phyloP scores from a whole-genome alignment of 2,329 filamentous ascomycete genomes.

The Neonectria punicea region DNA sequence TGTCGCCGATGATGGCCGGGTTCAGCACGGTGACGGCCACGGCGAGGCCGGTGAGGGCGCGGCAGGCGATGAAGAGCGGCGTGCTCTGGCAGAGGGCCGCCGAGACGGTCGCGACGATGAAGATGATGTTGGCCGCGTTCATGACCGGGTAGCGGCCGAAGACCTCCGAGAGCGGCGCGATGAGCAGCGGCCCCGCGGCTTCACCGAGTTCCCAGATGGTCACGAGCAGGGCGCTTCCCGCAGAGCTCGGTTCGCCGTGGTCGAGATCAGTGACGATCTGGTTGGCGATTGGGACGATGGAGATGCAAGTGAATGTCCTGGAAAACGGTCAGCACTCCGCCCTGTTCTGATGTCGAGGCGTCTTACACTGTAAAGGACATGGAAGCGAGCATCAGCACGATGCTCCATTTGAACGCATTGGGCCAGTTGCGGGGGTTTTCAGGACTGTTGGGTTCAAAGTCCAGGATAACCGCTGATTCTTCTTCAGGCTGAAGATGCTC shows the following conservation, averaged over 20 bases:
- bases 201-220: slow-evolving; percentile 78
- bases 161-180: slow-evolving; percentile 71
- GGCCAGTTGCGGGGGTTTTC: slow-evolving; percentile 65
- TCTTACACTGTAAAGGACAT: slow-evolving; percentile 67
- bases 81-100: slow-evolving; percentile 58
- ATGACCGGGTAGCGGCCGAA: slow-evolving; percentile 67
- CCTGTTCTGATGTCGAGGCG: background rate
- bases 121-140: slow-evolving; percentile 62
- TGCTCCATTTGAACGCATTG: slow-evolving; percentile 60
- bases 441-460: slow-evolving; percentile 13
- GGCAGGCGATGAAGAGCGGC: slow-evolving; percentile 61
- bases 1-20: slow-evolving; percentile 72
- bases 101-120: slow-evolving; percentile 60
- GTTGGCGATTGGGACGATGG: slow-evolving; percentile 63
- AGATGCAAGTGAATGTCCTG: slow-evolving; percentile 68
- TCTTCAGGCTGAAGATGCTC: background rate
- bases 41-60: slow-evolving; percentile 69
- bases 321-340: background rate
- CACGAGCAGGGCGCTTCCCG: slow-evolving; percentile 69
- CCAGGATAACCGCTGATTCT: background rate
- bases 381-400: slow-evolving; percentile 63
- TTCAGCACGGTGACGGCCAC: slow-evolving; percentile 72
- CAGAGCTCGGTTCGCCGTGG: slow-evolving; percentile 52
- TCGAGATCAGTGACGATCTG: slow-evolving; percentile 61
- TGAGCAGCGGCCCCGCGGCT: slow-evolving; percentile 67